Evolutionary conservation across 441 rosid genomes (phyloP).

Genomic region (Bruguiera hainesii): DNA sequence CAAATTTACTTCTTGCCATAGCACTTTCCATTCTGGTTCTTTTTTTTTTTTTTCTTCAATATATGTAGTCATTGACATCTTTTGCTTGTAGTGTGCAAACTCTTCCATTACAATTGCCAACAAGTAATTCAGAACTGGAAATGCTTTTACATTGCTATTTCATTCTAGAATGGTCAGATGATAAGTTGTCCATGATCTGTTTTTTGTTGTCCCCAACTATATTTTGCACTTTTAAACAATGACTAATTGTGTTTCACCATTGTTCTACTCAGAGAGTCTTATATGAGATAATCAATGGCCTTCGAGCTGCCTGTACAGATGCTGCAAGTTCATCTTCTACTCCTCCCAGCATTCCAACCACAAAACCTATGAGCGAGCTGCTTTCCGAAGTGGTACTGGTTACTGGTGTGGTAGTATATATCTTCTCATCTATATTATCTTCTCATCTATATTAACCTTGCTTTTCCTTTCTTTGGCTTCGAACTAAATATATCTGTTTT

Average conservation of each 20-base stretch:
- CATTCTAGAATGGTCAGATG: background rate
- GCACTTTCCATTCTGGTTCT: too few relatives aligned
- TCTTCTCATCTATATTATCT: conserved; percentile 17
- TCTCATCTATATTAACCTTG: conserved; percentile 2
- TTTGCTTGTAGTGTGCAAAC: too few relatives aligned
- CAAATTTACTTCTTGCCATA: too few relatives aligned
- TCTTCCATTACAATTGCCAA: background rate
- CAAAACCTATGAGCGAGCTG: conserved; percentile 64
- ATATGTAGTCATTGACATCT: too few relatives aligned
- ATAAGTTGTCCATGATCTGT: background rate
- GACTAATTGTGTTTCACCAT: conserved; percentile 13
- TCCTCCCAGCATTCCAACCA: conserved; percentile 47
- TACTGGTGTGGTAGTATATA: conserved; percentile 32
- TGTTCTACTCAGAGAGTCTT: conserved; percentile 54
- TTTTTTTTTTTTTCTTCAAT: too few relatives aligned
- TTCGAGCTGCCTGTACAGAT: conserved; percentile 57
- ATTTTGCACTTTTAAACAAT: background rate
- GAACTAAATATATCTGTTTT: conserved; percentile 7
- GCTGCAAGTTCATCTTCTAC: conserved; percentile 86
- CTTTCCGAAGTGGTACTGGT: conserved; percentile 54
- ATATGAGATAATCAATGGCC: conserved; percentile 76
- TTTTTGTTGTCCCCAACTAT: background rate
- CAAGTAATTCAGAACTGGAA: background rate
- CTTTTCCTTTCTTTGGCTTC: conserved; percentile 4
- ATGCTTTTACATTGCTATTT: conserved; percentile 5